Evolutionary conservation across 257 asterid species (phyloP), one percentile per base, ranked within the genome.

Genomic region (Leonotis leonurus): DNA sequence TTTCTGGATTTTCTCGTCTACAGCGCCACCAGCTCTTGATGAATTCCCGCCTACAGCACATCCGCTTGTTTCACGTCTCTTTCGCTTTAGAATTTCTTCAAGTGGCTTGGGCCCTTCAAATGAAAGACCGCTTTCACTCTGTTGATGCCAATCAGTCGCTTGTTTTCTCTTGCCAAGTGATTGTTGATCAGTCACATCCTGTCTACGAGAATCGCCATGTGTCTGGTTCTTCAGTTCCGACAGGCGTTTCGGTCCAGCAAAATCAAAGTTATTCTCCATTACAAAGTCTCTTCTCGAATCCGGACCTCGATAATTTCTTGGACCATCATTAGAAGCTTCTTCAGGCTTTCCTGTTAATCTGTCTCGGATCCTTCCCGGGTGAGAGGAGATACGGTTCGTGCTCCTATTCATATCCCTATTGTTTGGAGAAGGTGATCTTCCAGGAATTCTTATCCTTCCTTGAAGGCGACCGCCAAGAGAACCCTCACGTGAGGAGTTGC

Each of bases 51-150:
- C 60, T 20, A 33, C 51, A 3, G 41, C 69, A 18, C 25, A 51
- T 64, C 67, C 63, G 39, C 40, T 40, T 29, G 51, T 69, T 71
- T 64, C 90, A 40, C 88, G 77, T 72, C 75, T 81, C 80, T 90
- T 90, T 49, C 95, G 85, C 78, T 85, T 90, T 69, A 90, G 77
- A 69, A 90, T 90, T 81, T 87, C 96, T 52, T 80, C 65, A 26
- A 90, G 82, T n/a, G 97, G 91, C 90, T 78, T 90, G 20, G 97
- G 97, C 33, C 96, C 96, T 48, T 90, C 95, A 64, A 90, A 90
- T n/a, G 95, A 77, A 30, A 81, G 61, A 51, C 65, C 77, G 41
- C 30, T 72, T 58, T 69, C 86, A 54, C 74, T 70, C 49, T 68
- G 77, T 61, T 78, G 83, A 67, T 72, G 65, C 64, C 32, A 75